phyloP scores from a whole-genome alignment of 2,329 filamentous ascomycete species.

The Xylariaceae sp. region DNA sequence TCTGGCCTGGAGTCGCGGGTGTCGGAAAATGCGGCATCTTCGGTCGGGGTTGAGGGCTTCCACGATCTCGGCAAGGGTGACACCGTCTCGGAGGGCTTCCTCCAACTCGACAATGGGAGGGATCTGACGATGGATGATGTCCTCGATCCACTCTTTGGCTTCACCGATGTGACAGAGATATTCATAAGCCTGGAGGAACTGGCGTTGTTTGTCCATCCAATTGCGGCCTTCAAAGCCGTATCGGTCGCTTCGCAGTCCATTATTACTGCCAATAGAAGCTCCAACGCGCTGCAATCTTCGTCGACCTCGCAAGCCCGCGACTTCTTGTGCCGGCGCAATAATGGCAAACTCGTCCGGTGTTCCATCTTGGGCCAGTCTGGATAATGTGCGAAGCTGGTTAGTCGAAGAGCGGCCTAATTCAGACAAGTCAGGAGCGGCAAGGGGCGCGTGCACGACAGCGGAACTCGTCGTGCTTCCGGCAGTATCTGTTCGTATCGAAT shows the following conservation, averaged over 20 bases:
- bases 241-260: constrained; percentile 37
- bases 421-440: constrained; percentile 69
- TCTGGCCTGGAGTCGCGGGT: constrained; percentile 80
- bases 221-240: constrained; percentile 78
- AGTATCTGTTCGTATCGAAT: constrained; percentile 42
- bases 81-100: constrained; percentile 84
- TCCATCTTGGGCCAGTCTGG: constrained; percentile 70
- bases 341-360: constrained; percentile 77
- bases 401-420: constrained; percentile 84
- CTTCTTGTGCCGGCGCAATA: constrained; percentile 72
- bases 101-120: constrained; percentile 92
- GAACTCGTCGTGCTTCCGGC: constrained; percentile 30
- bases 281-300: constrained; percentile 71
- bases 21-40: constrained; percentile 74
- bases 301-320: constrained; percentile 79
- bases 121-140: constrained; percentile 45
- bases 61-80: constrained; percentile 90
- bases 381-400: constrained; percentile 80
- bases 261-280: constrained; percentile 43
- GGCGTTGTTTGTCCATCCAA: constrained; percentile 98
- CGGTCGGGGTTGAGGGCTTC: constrained; percentile 77
- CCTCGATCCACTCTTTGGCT: constrained; percentile 97
- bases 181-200: constrained; percentile 94
- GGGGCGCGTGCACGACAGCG: constrained; percentile 39
- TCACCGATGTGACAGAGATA: constrained; percentile 98